Conservation (phyloP, 306 rosid species). For the Lathyrus sativus region DNA sequence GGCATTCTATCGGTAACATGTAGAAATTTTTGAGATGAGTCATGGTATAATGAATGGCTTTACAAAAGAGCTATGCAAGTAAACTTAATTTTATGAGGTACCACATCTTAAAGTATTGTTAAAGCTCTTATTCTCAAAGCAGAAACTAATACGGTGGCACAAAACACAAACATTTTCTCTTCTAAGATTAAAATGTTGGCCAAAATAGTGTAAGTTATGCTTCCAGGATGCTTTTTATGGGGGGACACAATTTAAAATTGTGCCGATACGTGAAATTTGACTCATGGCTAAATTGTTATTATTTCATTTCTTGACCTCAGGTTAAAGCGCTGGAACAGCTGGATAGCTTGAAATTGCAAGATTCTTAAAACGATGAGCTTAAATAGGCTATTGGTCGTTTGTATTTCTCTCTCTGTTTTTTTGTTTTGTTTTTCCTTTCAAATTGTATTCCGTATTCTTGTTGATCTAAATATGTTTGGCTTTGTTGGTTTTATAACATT, state of each 20-base stretch:
- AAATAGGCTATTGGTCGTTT: conserved; percentile 5
- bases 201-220: neutral
- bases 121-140: neutral
- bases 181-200: conserved; percentile 19
- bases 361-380: conserved; percentile 32
- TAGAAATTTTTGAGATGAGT: conserved; percentile 21
- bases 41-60: conserved; percentile 25
- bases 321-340: conserved; percentile 30
- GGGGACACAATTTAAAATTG: conserved; percentile 5
- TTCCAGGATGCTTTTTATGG: neutral
- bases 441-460: conserved; percentile 5
- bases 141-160: neutral
- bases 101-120: neutral
- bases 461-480: conserved; percentile 14
- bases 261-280: neutral
- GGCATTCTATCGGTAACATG: neutral
- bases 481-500: conserved; percentile 25
- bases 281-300: conserved; percentile 23
- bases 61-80: neutral
- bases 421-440: too few species aligned
- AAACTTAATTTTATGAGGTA: neutral
- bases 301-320: conserved; percentile 35
- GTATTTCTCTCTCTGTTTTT: neutral
- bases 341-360: conserved; percentile 41
- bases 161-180: neutral